phyloP scores from a whole-genome alignment of 164 flowering plant species.

The Berberis vulgaris region DNA sequence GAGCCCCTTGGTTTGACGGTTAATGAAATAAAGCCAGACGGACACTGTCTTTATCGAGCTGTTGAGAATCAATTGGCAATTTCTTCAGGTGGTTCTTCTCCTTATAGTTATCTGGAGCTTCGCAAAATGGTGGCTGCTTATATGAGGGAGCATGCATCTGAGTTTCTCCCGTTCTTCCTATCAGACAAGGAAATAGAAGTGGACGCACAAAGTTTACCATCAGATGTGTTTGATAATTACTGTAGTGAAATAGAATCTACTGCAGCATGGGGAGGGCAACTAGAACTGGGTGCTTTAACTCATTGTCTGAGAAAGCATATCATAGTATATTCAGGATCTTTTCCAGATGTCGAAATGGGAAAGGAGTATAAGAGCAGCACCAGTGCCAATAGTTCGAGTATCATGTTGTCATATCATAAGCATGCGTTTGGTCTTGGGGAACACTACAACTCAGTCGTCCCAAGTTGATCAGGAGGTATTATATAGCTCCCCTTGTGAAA shows the following conservation, averaged over 20 bases:
- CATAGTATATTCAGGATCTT: conserved; percentile 70
- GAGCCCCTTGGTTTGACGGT: conserved; percentile 80
- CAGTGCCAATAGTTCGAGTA: conserved; percentile 22
- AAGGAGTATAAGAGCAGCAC: conserved; percentile 58
- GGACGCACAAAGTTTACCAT: conserved; percentile 37
- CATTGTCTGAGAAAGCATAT: conserved; percentile 81
- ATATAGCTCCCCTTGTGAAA: too few species aligned
- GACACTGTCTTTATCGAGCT: conserved; percentile 74
- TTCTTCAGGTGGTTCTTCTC: conserved; percentile 69
- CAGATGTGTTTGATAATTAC: conserved; percentile 60
- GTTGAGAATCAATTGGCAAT: conserved; percentile 28
- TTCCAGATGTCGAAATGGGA: conserved; percentile 97
- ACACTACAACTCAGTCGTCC: conserved; percentile 76
- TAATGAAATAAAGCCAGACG: conserved; percentile 38
- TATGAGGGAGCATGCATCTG: conserved; percentile 62
- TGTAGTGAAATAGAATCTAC: conserved; percentile 79
- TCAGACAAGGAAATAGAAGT: conserved; percentile 48
- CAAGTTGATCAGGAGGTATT: too few species aligned
- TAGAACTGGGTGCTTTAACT: conserved; percentile 72
- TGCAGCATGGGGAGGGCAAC: conserved; percentile 20
- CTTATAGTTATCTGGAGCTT: conserved; percentile 18
- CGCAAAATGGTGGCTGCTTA: conserved; percentile 50
- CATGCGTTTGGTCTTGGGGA: conserved; percentile 73
- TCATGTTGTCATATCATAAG: conserved; percentile 39
- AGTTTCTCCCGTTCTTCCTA: conserved; percentile 76